Conservation (phyloP, 345 rosid species). For the Lumnitzera littorea region DNA sequence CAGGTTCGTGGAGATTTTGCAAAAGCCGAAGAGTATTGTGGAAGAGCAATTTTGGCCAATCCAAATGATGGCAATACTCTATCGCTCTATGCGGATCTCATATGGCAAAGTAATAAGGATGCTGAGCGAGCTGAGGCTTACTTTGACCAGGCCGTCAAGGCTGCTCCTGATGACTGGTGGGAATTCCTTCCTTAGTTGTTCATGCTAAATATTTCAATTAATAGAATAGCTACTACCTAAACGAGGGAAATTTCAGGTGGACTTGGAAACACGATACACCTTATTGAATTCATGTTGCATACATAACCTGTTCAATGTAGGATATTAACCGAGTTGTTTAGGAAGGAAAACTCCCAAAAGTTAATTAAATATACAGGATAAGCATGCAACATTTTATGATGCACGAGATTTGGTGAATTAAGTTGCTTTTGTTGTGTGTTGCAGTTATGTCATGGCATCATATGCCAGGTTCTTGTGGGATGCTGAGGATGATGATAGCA, state of each 20-base stretch:
- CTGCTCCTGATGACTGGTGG: conserved; percentile 82
- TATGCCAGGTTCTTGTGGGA: conserved; percentile 92
- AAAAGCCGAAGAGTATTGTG: conserved; percentile 83
- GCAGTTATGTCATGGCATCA: conserved; percentile 80
- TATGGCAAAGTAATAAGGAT: conserved; percentile 71
- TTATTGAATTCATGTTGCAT: too few relatives aligned
- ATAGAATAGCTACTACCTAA: too few relatives aligned
- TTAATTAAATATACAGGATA: too few relatives aligned
- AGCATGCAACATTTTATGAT: too few relatives aligned
- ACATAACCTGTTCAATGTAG: too few relatives aligned
- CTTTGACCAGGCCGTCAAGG: conserved; percentile 74
- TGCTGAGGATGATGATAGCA: conserved; percentile 64
- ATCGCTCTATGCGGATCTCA: conserved; percentile 75
- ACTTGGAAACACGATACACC: too few relatives aligned
- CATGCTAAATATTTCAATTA: neutral
- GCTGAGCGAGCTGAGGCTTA: conserved; percentile 63
- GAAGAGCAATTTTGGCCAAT: conserved; percentile 58
- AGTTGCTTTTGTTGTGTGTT: conserved; percentile 15
- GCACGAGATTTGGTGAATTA: neutral
- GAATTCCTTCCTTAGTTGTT: neutral
- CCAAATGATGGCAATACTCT: conserved; percentile 66
- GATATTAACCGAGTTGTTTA: too few relatives aligned
- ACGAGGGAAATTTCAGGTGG: too few relatives aligned
- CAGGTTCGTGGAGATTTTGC: conserved; percentile 58
- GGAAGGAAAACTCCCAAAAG: too few relatives aligned